Evolutionary conservation across 805 yeast genomes (phyloP), one percentile per base, ranked within the genome.

Genomic region (Saccharomyces mikatae): DNA sequence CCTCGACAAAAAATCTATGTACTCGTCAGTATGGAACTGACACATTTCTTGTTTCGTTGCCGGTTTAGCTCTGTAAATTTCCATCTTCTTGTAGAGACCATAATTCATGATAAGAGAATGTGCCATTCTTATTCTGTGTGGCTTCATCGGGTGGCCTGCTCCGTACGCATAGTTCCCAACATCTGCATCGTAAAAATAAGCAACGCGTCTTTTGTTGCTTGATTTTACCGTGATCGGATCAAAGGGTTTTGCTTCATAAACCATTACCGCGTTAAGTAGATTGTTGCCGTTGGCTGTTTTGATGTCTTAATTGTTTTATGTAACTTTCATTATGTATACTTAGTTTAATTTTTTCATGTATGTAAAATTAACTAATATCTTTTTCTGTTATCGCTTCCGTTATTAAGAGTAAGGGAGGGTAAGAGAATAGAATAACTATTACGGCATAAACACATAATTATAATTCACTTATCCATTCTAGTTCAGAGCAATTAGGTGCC

Each of bases 101-200:
- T 94, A 94, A 73, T 92, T 91, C 96, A 94, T 92, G 60, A 94
- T 88, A 65, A 94, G 78, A 46, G 96, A 89, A 71, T 94, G 98
- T 6, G 98, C 96, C 96, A 94, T 91, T 82, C 98, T 86, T 74
- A 94, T 90, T 68, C 99, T 83, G 71, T 92, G 97, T 26, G 99
- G 99, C 70, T 94, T 94, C 99, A 94, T 94, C 46, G 97, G 97
- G 71, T 94, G 99, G 29, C 97, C 97, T 4, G 97, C 94, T 54
- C 98, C 98, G 69, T 94, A 94, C 48, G 97, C 96, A 72, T 92
- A 92, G 74, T 94, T 94, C 36, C 98, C 98, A 49, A 94, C 96
- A 69, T 92, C 99, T 29, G 96, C 82, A 70, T 86, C 92, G 65
- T 86, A 86, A 69, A 86, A 86, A 66, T 86, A 86, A 0, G 94